These are phyloP conservation scores for Phialemonium atrogriseum DNA, from an alignment of 2,329 filamentous ascomycete species.

Conservation along the genomic window DNA sequence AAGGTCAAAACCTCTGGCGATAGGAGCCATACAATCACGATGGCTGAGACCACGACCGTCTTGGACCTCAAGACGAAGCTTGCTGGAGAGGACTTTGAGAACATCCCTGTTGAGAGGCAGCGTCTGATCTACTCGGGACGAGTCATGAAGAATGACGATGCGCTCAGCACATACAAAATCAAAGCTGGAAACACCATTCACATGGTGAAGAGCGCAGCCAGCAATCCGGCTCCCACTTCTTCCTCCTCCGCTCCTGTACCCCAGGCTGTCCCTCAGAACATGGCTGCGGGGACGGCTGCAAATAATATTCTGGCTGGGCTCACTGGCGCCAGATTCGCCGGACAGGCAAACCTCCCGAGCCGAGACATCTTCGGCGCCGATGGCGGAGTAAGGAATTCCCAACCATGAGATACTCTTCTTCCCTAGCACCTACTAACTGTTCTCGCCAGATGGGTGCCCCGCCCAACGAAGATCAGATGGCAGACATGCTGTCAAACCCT, in stretches of 20 bases:
- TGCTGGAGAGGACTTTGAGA: constrained; percentile 70
- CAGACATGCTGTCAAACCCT: constrained; percentile 81
- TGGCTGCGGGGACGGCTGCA: constrained; percentile 66
- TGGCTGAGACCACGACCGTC: constrained; percentile 68
- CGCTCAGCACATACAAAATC: constrained; percentile 81
- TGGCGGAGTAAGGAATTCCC: constrained; percentile 66
- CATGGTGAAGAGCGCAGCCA: constrained; percentile 91
- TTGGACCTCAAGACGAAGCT: constrained; percentile 86
- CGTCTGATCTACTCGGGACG: constrained; percentile 95
- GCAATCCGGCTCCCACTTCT: constrained; percentile 52
- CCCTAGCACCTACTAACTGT: constrained; percentile 7
- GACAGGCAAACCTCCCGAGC: constrained; percentile 80
- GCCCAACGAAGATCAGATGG: constrained; percentile 69
- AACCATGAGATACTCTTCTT: neutral
- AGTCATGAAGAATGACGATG: constrained; percentile 91
- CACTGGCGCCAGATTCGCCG: constrained; percentile 89
- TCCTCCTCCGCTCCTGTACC: constrained; percentile 37
- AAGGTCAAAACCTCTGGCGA: constrained; percentile 97
- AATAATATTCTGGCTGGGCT: constrained; percentile 86
- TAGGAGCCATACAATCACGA: constrained; percentile 73
- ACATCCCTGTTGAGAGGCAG: constrained; percentile 80
- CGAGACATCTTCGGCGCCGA: constrained; percentile 88
- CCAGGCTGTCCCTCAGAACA: constrained; percentile 62
- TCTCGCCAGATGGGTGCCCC: constrained; percentile 74
- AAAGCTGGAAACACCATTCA: constrained; percentile 94